phyloP scores from a whole-genome alignment of 2,329 filamentous ascomycete species.

The Balansia obtecta region DNA sequence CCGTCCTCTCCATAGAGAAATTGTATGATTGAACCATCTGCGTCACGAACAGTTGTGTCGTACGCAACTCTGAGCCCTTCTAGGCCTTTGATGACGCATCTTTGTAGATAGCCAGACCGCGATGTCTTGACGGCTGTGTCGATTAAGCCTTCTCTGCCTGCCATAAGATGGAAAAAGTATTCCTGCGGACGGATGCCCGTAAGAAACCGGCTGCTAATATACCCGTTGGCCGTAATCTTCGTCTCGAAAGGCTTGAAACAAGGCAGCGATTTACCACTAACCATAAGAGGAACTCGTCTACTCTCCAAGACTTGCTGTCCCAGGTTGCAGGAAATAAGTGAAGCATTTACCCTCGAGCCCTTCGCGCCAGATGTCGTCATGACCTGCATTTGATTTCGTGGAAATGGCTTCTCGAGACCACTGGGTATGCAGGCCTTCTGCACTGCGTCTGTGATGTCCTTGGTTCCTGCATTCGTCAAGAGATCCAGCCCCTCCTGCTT shows the following conservation, averaged over 20 bases:
- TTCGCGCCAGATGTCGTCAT: constrained; percentile 98
- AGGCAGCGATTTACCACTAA: constrained; percentile 89
- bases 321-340: constrained; percentile 93
- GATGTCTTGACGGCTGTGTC: constrained; percentile 99
- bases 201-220: constrained; percentile 91
- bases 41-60: constrained; percentile 85
- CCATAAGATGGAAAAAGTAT: constrained; percentile 99
- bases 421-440: constrained; percentile 68
- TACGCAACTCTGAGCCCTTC: constrained; percentile 88
- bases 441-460: constrained; percentile 62
- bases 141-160: constrained; percentile 92
- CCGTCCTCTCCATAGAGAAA: constrained; percentile 89
- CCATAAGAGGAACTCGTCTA: constrained; percentile 89
- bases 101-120: constrained; percentile 87
- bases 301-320: constrained; percentile 95
- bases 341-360: constrained; percentile 85
- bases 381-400: constrained; percentile 95
- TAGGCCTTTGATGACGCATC: constrained; percentile 98
- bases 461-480: constrained; percentile 62
- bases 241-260: constrained; percentile 92
- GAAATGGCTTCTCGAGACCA: constrained; percentile 83
- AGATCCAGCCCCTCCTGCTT: constrained; percentile 88
- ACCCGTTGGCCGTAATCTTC: constrained; percentile 78
- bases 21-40: constrained; percentile 85
- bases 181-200: constrained; percentile 95